A percentile compares a stretch with the other conserved stretches of the same genome.
These are phyloP conservation scores for Penicillium sp. DNA, from an alignment of 2,329 filamentous ascomycete genomes.

Conservation along the genomic window DNA sequence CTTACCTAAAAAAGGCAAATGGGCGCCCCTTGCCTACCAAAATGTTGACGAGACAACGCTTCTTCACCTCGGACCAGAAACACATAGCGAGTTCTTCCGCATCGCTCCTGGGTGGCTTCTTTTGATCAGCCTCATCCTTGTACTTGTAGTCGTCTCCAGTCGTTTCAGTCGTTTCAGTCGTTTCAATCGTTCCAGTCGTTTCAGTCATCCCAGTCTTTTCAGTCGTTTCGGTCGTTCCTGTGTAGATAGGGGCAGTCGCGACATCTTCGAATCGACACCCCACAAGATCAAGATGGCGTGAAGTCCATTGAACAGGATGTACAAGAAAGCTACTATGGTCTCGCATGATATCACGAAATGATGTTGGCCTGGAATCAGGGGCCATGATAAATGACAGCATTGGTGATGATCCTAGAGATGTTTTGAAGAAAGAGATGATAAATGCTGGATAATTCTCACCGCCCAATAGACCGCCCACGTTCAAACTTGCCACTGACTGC, in stretches of 20 bases:
- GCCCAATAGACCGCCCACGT: too few species aligned
- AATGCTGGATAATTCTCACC: too few species aligned
- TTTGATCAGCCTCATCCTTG: neutral
- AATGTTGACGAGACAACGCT: slow-evolving; percentile 5
- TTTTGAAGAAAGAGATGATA: too few species aligned
- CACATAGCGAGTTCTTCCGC: neutral
- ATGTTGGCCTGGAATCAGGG: neutral
- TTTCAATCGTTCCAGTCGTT: too few species aligned
- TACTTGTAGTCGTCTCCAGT: neutral
- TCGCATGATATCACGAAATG: slow-evolving; percentile 3
- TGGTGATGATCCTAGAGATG: too few species aligned
- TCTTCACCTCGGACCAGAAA: neutral
- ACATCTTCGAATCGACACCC: slow-evolving; percentile 12
- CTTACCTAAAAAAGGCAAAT: slow-evolving; percentile 2
- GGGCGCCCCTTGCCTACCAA: neutral
- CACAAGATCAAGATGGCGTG: slow-evolving; percentile 11
- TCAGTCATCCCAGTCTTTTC: too few species aligned
- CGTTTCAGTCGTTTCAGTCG: too few species aligned
- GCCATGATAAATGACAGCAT: neutral
- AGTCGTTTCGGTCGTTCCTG: neutral
- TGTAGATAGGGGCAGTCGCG: neutral
- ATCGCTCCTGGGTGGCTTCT: neutral
- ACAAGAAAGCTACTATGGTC: slow-evolving; percentile 3
- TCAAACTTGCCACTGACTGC: too few species aligned
- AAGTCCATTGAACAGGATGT: slow-evolving; percentile 9